A percentile compares a stretch with the other conserved stretches of the same genome.
phyloP scores from a whole-genome alignment of 163 green algal genomes.

The Scenedesmus sp. region DNA sequence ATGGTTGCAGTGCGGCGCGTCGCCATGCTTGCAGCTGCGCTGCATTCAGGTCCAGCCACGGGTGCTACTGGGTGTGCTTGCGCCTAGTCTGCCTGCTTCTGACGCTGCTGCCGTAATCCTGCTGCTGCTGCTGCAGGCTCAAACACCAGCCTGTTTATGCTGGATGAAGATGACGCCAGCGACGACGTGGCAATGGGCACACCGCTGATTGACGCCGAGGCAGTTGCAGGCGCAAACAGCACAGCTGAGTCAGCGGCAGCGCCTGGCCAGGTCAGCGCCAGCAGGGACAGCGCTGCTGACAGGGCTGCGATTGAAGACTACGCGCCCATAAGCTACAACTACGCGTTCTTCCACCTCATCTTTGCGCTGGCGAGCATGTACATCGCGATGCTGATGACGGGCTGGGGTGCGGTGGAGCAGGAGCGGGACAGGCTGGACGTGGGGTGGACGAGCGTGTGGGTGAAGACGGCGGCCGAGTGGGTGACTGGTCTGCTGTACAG shows the following conservation, averaged over 20 bases:
- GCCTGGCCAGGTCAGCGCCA: conserved; percentile 26
- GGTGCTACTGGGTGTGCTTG: not conserved
- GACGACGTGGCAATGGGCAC: not conserved
- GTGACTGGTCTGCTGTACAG: conserved; percentile 88
- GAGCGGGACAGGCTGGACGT: conserved; percentile 88
- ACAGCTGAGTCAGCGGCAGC: not conserved
- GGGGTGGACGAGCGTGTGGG: conserved; percentile 95
- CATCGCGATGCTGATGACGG: conserved; percentile 98
- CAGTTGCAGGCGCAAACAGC: conserved; percentile 3
- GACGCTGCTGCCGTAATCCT: too few relatives aligned
- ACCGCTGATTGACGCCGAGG: conserved; percentile 57
- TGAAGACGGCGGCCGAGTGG: conserved; percentile 92
- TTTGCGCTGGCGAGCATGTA: conserved; percentile 98
- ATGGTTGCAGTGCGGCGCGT: not conserved
- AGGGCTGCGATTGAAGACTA: conserved; percentile 69
- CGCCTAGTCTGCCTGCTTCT: not conserved
- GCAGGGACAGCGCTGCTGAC: not conserved
- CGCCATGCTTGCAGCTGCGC: not conserved
- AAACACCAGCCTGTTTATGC: conserved; percentile 86
- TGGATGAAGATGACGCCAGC: conserved; percentile 66
- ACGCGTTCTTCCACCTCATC: conserved; percentile 99
- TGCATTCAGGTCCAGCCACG: too few relatives aligned
- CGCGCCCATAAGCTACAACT: conserved; percentile 94
- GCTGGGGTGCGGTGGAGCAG: conserved; percentile 79
- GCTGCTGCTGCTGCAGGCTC: conserved; percentile 67